Evolutionary conservation across 1,284 basidiomycete genomes (phyloP), one percentile per base, ranked within the genome.

Genomic region (Golubevia pallescens): DNA sequence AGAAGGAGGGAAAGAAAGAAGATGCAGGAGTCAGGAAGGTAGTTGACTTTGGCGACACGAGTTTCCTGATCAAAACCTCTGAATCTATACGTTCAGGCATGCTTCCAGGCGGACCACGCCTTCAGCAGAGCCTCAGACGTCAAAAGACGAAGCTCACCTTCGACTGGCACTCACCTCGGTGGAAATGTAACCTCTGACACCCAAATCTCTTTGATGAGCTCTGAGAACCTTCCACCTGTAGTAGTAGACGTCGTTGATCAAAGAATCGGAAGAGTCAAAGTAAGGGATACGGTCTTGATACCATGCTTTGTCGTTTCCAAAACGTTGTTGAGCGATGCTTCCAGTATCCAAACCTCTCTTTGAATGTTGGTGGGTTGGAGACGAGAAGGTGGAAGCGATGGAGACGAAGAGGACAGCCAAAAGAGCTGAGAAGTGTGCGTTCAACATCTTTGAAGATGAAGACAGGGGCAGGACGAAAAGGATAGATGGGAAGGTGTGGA

Each of bases 131-230:
- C n/a, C n/a, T n/a, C 6, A 2, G 28, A 28, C 28, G 28, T 28
- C 28, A 6, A 2, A 28, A 28, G 2, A 2, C 28, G 28, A 28
- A 28, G 28, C 28, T 28, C 28, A 28, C 2, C 28, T 28, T 28
- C 28, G 28, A 28, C 6, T 28, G 28, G 28, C 42, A 48, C 42
- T 48, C 42, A 48, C 42, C 42, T 64, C 62, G 21, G 62, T 64
- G 1, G 58, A 21, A 7, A 64, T 62, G 24, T 48, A 64, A 3
- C 62, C 62, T 21, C 52, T 53, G 24, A 21, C 28, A 34, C 62
- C 62, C 16, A 64, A 19, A 60, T 64, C 59, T 34, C 58, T 58
- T 57, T 64, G 62, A 57, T 64, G 62, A 48, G 59, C 28, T 10
- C 62, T 58, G 52, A 61, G 48, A 34, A 64, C 10, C 8, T 61